Evolutionary conservation across 495 filamentous ascomycete species (phyloP).

Genomic region (Pseudomonodictys pantanalensis): DNA sequence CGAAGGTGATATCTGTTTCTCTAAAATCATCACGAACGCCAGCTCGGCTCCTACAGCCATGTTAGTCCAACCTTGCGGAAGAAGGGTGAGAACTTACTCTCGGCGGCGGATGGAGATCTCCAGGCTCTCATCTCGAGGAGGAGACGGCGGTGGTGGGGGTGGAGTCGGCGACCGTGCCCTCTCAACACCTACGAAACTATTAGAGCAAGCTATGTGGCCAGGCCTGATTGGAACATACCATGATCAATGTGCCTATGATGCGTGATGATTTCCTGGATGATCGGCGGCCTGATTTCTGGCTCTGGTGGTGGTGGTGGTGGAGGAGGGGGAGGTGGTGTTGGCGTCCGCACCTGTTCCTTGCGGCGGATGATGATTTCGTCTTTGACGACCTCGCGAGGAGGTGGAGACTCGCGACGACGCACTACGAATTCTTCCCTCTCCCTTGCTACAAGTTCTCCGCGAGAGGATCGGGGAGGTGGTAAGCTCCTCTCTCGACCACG

Average conservation of each 20-base stretch:
- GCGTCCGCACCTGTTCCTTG: conserved; percentile 33
- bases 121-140: conserved; percentile 40
- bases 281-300: conserved; percentile 61
- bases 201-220: not conserved
- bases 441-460: conserved; percentile 35
- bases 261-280: conserved; percentile 78
- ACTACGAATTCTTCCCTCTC: conserved; percentile 43
- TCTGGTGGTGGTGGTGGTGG: conserved; percentile 48
- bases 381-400: conserved; percentile 33
- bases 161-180: conserved; percentile 40
- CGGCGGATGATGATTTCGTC: conserved; percentile 46
- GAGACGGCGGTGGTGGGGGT: conserved; percentile 43
- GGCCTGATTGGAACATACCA: conserved; percentile 52
- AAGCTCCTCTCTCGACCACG: conserved; percentile 31
- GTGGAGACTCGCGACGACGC: conserved; percentile 34
- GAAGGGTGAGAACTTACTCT: conserved; percentile 29
- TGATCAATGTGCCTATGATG: conserved; percentile 88
- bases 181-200: conserved; percentile 35
- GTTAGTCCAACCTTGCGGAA: not conserved
- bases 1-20: conserved; percentile 62
- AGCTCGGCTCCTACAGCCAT: conserved; percentile 28
- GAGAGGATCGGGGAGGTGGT: conserved; percentile 28
- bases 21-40: conserved; percentile 32
- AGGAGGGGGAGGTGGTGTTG: conserved; percentile 37
- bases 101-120: conserved; percentile 54